Base-by-base conservation (phyloP, 139 green algal genomes). In the Pseudopediastrum boryanum region DNA sequence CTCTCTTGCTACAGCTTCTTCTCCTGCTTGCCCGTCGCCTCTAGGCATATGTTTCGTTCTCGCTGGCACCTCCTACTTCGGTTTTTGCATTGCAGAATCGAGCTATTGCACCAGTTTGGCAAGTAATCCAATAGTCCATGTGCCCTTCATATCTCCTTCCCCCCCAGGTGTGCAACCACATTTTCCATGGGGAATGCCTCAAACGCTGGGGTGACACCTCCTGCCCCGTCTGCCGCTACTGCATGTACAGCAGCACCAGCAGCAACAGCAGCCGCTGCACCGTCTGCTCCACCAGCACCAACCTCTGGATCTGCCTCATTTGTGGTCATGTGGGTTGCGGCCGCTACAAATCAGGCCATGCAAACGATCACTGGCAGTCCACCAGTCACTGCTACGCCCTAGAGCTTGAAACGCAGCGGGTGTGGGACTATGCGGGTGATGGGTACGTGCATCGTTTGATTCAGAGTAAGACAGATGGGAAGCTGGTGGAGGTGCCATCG, bases 231-330 rank as follows among this genome's bases (percentile, higher is more conserved):
- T 98, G 94, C 84, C 85, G 94, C 51, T 96, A 96, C 85, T 94
- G 89, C 82, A 86, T 84, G 48, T 79, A 62, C 83, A 38, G 68
- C 56, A 29, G 62, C 70, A 52, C 50, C 41, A 63, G 70, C 21
- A 75, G 74, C 43, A 71, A 75, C 44, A 82, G 81, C 23, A 90
- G 86, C 0, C 80, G 84, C 48, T 99, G 96, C 83, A 46, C 48
- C 19, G 80, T 68, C 19, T 99, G 96, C 80, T 89, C 75, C 51
- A 90, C 85, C 6, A 67, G 54, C 1, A 77, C 84, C 42, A 89
- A 97, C 80, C 85, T 99, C 51, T 99, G 96, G 96, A 98, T 99
- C 52, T 99, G 96, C 82, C 88, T 99, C 39, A 98, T 99, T 51
- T 99, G 96, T 85, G 96, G 96, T 25, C 90, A 98, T 81, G 89